These are phyloP conservation scores for Gypsophila paniculata DNA, from an alignment of 179 eudicot genomes.

Conservation along the genomic window DNA sequence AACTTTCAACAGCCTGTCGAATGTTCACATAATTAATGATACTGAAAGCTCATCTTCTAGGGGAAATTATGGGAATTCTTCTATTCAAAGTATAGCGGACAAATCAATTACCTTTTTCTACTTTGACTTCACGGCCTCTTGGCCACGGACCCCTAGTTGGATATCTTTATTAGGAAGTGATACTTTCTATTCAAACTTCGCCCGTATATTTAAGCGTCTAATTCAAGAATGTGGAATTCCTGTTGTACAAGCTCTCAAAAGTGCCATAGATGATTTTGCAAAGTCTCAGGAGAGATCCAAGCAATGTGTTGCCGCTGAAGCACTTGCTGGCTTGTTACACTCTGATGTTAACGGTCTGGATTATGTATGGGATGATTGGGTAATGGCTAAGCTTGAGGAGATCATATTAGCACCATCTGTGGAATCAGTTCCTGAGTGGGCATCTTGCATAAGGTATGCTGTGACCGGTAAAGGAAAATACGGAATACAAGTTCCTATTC, in stretches of 20 bases:
- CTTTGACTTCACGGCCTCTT: constrained; percentile 92
- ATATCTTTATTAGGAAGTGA: constrained; percentile 85
- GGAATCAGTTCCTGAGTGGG: constrained; percentile 98
- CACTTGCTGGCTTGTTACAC: constrained; percentile 86
- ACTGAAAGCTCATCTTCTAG: constrained; percentile 63
- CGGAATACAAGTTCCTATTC: constrained; percentile 72
- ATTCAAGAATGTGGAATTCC: constrained; percentile 96
- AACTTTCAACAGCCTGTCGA: constrained; percentile 83
- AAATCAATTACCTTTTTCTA: constrained; percentile 95
- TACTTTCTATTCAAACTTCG: constrained; percentile 92
- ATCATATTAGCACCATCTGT: constrained; percentile 88
- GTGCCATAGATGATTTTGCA: constrained; percentile 70
- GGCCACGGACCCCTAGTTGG: constrained; percentile 99
- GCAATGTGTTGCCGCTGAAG: constrained; percentile 99
- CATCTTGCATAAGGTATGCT: constrained; percentile 88
- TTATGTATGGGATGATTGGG: constrained; percentile 96
- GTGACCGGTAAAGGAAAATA: constrained; percentile 95
- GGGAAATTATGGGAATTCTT: constrained; percentile 67
- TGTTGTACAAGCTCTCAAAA: constrained; percentile 55
- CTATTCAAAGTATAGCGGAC: constrained; percentile 92
- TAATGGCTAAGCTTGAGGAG: constrained; percentile 63
- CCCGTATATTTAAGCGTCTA: constrained; percentile 85
- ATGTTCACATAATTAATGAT: constrained; percentile 83
- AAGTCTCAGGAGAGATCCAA: constrained; percentile 89
- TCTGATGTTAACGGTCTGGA: constrained; percentile 77